phyloP scores from a whole-genome alignment of 768 basidiomycete genomes.

The Tubosaeta brunneosetosa region DNA sequence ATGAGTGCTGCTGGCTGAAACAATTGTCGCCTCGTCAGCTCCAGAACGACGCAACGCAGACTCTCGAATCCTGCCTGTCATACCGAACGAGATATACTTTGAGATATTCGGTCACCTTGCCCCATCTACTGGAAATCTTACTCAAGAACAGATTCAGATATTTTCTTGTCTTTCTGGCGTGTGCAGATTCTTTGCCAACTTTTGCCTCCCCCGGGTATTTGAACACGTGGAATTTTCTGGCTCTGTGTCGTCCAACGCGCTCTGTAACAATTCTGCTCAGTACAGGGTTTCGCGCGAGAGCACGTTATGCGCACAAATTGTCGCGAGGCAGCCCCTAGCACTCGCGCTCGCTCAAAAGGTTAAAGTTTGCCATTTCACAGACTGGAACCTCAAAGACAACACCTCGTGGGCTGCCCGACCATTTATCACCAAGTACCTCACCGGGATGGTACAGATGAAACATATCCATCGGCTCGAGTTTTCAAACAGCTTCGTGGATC shows the following conservation, averaged over 20 bases:
- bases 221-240: conserved; percentile 24
- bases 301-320: conserved; percentile 26
- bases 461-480: conserved; percentile 15
- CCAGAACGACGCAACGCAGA: conserved; percentile 19
- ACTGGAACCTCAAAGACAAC: background rate
- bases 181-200: conserved; percentile 40
- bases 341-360: conserved; percentile 29
- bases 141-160: conserved; percentile 6
- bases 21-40: conserved; percentile 12
- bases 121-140: conserved; percentile 11
- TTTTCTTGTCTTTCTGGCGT: conserved; percentile 33
- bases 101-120: conserved; percentile 36
- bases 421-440: background rate
- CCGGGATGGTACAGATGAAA: conserved; percentile 14
- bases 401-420: conserved; percentile 1
- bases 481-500: conserved; percentile 4
- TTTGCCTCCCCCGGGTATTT: conserved; percentile 39
- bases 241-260: conserved; percentile 6
- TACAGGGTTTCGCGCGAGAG: background rate
- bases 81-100: conserved; percentile 45
- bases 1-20: background rate
- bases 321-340: conserved; percentile 24
- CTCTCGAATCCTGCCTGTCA: conserved; percentile 18
- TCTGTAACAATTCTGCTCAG: background rate
- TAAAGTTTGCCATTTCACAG: conserved; percentile 15